phyloP scores from a whole-genome alignment of 148 eudicot species.

The Rhododendron henanense region DNA sequence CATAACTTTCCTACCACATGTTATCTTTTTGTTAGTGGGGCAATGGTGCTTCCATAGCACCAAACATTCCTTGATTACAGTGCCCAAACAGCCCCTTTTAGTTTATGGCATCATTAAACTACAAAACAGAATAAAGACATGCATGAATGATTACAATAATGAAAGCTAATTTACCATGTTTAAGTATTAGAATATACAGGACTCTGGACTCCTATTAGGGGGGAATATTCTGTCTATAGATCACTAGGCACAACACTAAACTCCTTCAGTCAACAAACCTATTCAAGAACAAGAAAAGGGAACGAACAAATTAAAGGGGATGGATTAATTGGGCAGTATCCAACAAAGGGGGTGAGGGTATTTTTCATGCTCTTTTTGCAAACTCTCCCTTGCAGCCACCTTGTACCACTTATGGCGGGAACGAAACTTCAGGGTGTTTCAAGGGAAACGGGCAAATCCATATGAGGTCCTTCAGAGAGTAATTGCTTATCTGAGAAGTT shows the following conservation, averaged over 20 bases:
- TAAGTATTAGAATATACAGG: background rate
- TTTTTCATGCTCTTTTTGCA: no score
- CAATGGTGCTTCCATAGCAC: conserved; percentile 4
- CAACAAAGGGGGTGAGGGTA: no score
- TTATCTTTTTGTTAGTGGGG: conserved; percentile 10
- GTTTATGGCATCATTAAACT: background rate
- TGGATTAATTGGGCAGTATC: background rate
- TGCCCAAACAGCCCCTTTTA: background rate
- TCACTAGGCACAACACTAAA: background rate
- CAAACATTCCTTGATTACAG: background rate
- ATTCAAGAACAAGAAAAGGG: background rate
- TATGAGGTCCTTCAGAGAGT: no score
- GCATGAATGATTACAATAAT: background rate
- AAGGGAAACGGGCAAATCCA: no score
- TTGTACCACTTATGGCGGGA: no score
- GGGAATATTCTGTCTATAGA: background rate
- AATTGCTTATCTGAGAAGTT: no score
- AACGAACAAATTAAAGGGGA: background rate
- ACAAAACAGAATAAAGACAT: conserved; percentile 1
- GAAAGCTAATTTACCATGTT: background rate
- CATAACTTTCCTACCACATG: background rate
- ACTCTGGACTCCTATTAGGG: background rate
- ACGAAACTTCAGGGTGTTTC: no score
- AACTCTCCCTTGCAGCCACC: no score
- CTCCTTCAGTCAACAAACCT: background rate